These are phyloP conservation scores for Colletotrichum euphorbiae DNA, from an alignment of 2,329 filamentous ascomycete genomes.

Conservation along the genomic window DNA sequence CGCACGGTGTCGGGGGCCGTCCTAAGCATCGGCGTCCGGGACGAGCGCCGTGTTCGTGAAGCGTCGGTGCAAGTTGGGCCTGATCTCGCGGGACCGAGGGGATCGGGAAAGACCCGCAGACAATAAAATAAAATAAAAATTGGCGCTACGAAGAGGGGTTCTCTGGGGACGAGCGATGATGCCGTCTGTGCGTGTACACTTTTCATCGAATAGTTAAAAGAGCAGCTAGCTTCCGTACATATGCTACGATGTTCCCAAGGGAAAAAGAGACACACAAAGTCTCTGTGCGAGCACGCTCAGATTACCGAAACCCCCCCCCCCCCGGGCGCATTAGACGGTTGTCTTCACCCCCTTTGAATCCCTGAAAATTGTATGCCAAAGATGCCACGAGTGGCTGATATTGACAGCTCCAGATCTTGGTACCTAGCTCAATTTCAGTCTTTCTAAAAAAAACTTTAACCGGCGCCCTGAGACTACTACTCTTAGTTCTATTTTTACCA, in stretches of 20 bases:
- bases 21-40: slow-evolving; percentile 1
- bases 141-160: neutral
- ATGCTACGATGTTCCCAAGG: no score
- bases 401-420: slow-evolving; percentile 22
- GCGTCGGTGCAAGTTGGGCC: neutral
- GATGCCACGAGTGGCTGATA: slow-evolving; percentile 15
- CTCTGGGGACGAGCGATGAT: neutral
- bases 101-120: neutral
- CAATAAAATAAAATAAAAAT: neutral
- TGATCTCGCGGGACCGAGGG: neutral
- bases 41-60: slow-evolving; percentile 1
- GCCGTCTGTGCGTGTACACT: no score
- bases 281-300: slow-evolving; percentile 10
- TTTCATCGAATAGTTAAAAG: no score
- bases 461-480: slow-evolving; percentile 12
- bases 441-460: slow-evolving; percentile 10
- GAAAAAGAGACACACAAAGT: no score
- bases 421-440: slow-evolving; percentile 9
- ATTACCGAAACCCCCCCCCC: neutral
- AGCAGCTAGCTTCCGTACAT: neutral
- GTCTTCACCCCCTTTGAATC: neutral
- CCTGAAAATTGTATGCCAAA: slow-evolving; percentile 1
- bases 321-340: slow-evolving; percentile 1
- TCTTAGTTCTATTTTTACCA: no score
- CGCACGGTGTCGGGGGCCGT: slow-evolving; percentile 5